These are phyloP conservation scores for Neurospora sublineolata DNA, from an alignment of 495 filamentous ascomycete genomes.

Conservation along the genomic window DNA sequence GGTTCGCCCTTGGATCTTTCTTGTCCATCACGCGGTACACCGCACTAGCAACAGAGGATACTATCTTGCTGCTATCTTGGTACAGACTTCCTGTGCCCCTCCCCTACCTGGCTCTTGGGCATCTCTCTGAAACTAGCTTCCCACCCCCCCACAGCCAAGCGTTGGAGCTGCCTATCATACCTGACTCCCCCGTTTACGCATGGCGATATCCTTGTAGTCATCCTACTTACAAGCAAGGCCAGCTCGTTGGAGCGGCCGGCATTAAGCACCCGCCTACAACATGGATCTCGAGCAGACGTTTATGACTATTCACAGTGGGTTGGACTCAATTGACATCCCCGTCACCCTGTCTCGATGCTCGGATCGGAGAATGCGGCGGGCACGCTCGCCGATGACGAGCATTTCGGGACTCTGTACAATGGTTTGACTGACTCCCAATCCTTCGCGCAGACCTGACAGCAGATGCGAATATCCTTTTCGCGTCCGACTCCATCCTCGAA, in stretches of 20 bases:
- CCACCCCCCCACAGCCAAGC: background rate
- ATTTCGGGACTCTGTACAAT: background rate
- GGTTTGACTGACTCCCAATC: conserved; percentile 2
- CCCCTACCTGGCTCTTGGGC: conserved; percentile 2
- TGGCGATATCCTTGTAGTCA: conserved; percentile 23
- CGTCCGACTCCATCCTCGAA: conserved; percentile 70
- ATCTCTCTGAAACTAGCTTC: conserved; percentile 9
- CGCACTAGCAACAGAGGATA: background rate
- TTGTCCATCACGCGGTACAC: background rate
- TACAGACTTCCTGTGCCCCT: conserved; percentile 3
- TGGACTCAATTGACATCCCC: conserved; percentile 6
- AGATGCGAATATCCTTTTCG: conserved; percentile 74
- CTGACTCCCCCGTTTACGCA: conserved; percentile 9
- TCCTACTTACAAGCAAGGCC: conserved; percentile 16
- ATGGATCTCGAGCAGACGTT: conserved; percentile 76
- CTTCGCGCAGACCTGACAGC: conserved; percentile 49
- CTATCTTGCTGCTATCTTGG: background rate
- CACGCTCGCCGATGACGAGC: background rate
- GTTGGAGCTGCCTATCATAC: background rate
- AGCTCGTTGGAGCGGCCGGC: conserved; percentile 27
- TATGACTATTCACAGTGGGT: conserved; percentile 84
- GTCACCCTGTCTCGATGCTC: conserved; percentile 4
- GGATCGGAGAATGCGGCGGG: background rate
- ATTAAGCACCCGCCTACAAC: conserved; percentile 18
- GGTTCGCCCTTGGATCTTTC: conserved; percentile 3